Percentiles rank a stretch among this genome's conserved stretches.
phyloP scores from a whole-genome alignment of 2,329 filamentous ascomycete species.

The Fusarium torulosum region DNA sequence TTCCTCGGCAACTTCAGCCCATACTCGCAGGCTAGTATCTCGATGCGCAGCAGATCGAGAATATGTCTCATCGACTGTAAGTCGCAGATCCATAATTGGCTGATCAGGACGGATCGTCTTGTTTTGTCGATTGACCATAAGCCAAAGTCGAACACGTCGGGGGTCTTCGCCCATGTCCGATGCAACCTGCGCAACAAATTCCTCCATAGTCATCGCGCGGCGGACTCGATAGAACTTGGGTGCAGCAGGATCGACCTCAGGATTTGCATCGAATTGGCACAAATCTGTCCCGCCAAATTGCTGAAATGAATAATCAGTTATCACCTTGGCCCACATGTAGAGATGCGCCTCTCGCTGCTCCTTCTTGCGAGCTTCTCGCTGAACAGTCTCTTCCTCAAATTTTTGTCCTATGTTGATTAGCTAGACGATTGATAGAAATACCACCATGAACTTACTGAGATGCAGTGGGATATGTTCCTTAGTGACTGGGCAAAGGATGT shows the following conservation, averaged over 20 bases:
- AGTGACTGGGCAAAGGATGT: constrained; percentile 82
- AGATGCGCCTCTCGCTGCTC: constrained; percentile 95
- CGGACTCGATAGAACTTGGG: constrained; percentile 80
- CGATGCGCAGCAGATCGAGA: constrained; percentile 67
- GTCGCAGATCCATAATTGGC: constrained; percentile 80
- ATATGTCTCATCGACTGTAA: constrained; percentile 80
- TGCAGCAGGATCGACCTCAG: constrained; percentile 75
- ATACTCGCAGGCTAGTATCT: constrained; percentile 82
- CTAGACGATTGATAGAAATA: background rate
- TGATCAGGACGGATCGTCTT: constrained; percentile 94
- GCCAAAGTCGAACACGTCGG: constrained; percentile 84
- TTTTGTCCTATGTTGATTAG: constrained; percentile 67
- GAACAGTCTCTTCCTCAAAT: constrained; percentile 84
- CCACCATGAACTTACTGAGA: constrained; percentile 69
- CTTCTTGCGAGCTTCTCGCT: constrained; percentile 81
- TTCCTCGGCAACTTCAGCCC: constrained; percentile 83
- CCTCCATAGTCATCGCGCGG: constrained; percentile 78
- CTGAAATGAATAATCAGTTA: constrained; percentile 85
- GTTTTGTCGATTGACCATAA: constrained; percentile 98
- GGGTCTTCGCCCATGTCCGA: constrained; percentile 76
- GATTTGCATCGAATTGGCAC: constrained; percentile 73
- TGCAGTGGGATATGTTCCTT: constrained; percentile 84
- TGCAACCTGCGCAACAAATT: constrained; percentile 79
- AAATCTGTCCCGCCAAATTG: constrained; percentile 88
- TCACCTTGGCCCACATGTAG: constrained; percentile 86